These are phyloP conservation scores for Esteya vermicola DNA, from an alignment of 2,329 filamentous ascomycete species.

Conservation along the genomic window DNA sequence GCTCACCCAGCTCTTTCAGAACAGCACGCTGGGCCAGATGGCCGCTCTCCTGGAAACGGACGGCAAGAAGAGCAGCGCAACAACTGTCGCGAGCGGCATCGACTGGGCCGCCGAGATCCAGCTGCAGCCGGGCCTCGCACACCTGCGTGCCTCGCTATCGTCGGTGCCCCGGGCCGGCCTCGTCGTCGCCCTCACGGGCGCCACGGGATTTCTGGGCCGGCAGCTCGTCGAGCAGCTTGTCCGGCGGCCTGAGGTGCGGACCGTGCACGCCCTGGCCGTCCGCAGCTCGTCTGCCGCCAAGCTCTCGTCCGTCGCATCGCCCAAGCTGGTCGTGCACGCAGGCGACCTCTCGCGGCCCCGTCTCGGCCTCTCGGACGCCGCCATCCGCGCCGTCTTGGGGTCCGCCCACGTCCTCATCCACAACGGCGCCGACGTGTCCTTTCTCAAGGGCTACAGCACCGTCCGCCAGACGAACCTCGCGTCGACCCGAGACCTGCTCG, in stretches of 20 bases:
- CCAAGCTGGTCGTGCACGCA: neutral
- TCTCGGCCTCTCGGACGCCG: constrained; percentile 6
- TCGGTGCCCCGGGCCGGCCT: neutral
- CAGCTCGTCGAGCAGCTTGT: neutral
- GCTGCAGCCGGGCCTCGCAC: neutral
- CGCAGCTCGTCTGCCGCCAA: neutral
- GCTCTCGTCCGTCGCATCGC: no score
- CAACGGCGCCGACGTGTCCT: constrained; percentile 27
- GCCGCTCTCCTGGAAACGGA: constrained; percentile 11
- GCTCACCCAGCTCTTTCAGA: constrained; percentile 22
- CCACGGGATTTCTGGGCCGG: neutral
- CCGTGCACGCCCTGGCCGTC: neutral
- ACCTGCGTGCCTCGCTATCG: neutral
- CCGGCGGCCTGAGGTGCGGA: no score
- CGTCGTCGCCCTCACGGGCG: neutral
- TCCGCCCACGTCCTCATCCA: constrained; percentile 26
- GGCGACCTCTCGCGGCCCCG: neutral
- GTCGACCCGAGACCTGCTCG: constrained; percentile 19
- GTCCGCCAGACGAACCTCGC: constrained; percentile 21
- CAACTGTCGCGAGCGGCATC: no score
- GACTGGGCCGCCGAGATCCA: constrained; percentile 16
- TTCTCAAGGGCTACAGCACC: constrained; percentile 20
- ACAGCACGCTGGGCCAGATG: constrained; percentile 24
- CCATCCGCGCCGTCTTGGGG: constrained; percentile 1
- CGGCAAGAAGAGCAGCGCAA: neutral